Evolutionary conservation across 1,139 yeast genomes (phyloP), one percentile per base, ranked within the genome.

Genomic region (Suhomyces yuchorum): DNA sequence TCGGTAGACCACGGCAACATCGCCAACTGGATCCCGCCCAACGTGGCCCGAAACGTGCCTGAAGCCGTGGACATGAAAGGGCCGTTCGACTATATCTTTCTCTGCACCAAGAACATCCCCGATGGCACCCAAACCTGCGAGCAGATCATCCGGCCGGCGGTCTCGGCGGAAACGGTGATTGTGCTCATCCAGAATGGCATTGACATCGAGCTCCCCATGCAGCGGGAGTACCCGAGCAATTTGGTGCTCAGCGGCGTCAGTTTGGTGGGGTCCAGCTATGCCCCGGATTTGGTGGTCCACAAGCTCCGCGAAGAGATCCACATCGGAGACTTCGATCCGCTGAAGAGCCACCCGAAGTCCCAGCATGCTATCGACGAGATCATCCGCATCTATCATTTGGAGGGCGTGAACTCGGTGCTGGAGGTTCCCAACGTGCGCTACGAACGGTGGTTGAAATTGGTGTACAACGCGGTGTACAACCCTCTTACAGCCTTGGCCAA

Each of bases 41-140:
- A 73, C 48, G 57, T 81, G 0, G 77, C 70, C 41, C 59, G 56
- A 19, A 62, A 71, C 3, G 75, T 82, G 1, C 68, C 66, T 1
- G 82, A 78, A 33, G 87, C 85, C 0, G 58, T 52, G 14, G 52
- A 51, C 32, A 53, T 58, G 28, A 58, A 58, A 47, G 81, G 84
- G 0, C 81, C 80, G 1, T 87, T 78, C 58, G 96, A 87, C 58
- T 88, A 73, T 58, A 73, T 87, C 20, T 72, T 87, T 4, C 77
- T 87, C 33, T 75, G 90, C 40, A 85, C 90, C 40, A 88, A 88
- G 61, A 86, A 85, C 56, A 74, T 86, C 24, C 96, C 96, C 4
- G 96, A 87, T 60, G 66, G 81, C 2, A 71, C 75, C 46, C 69
- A 70, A 45, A 53, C 57, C 5, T 74, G 85, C 45, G 89, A 83